A percentile compares a stretch with the other conserved stretches of the same genome.
Conservation (phyloP, 305 asterid species). For the Galium porrigens region DNA sequence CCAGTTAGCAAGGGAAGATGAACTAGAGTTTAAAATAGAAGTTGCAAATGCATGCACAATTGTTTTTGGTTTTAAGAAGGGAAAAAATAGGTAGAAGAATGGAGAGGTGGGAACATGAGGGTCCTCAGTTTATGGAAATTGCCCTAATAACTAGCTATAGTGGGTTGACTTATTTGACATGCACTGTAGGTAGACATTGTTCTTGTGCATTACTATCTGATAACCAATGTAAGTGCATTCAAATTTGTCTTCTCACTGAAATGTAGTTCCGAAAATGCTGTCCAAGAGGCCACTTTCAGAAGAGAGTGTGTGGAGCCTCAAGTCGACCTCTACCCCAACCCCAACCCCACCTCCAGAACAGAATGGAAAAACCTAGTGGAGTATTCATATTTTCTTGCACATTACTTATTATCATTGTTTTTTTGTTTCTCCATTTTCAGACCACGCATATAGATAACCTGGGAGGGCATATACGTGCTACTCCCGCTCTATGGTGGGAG, state of each 20-base stretch:
- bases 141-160: conserved; percentile 11
- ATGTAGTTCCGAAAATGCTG: neutral
- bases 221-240: conserved; percentile 7
- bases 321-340: neutral
- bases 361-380: neutral
- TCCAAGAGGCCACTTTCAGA: conserved; percentile 1
- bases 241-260: neutral
- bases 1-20: neutral
- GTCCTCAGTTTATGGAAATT: conserved; percentile 29
- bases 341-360: neutral
- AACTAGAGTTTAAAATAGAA: conserved; percentile 1
- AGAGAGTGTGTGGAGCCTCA: neutral
- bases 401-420: neutral
- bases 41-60: neutral
- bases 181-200: conserved; percentile 16
- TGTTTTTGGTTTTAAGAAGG: neutral
- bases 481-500: neutral
- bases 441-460: neutral
- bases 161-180: conserved; percentile 16
- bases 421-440: neutral
- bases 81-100: neutral
- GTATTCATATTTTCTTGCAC: neutral
- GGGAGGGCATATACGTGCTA: neutral
- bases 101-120: conserved; percentile 28
- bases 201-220: conserved; percentile 11